phyloP scores from a whole-genome alignment of 768 basidiomycete species.

The Termitomyces sp. region DNA sequence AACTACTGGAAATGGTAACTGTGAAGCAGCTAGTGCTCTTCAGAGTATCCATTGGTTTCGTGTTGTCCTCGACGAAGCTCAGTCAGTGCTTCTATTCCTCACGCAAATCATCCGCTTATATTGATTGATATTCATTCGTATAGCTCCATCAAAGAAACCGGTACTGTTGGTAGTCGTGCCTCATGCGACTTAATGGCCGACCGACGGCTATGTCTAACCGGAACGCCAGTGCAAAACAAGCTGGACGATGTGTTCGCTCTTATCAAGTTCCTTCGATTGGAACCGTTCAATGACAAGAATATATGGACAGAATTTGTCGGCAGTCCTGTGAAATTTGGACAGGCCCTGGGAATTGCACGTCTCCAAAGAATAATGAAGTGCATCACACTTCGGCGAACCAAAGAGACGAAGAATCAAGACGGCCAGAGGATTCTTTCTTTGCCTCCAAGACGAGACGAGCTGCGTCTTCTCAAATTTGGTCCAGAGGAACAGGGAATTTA shows the following conservation, averaged over 20 bases:
- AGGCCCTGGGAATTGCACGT: constrained; percentile 85
- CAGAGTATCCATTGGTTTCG: constrained; percentile 97
- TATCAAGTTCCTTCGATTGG: constrained; percentile 90
- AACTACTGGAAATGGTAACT: constrained; percentile 27
- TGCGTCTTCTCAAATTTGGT: constrained; percentile 83
- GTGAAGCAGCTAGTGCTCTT: constrained; percentile 68
- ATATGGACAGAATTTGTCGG: constrained; percentile 93
- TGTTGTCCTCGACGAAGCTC: constrained; percentile 90
- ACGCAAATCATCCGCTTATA: not conserved
- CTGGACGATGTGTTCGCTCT: constrained; percentile 97
- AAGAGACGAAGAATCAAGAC: constrained; percentile 78
- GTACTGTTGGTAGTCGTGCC: constrained; percentile 91
- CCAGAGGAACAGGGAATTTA: constrained; percentile 82
- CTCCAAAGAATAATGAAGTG: constrained; percentile 96
- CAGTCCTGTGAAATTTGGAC: constrained; percentile 88
- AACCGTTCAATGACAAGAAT: constrained; percentile 91
- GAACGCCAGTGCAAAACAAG: constrained; percentile 99
- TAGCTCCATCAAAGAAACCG: constrained; percentile 95
- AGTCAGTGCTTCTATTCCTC: constrained; percentile 47
- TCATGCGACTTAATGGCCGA: constrained; percentile 94
- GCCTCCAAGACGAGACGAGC: constrained; percentile 87
- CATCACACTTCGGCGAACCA: constrained; percentile 94
- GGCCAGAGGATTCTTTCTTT: constrained; percentile 85
- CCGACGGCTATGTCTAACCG: constrained; percentile 91
- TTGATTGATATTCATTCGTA: constrained; percentile 3